Percentiles rank a stretch among this genome's conserved stretches.
phyloP scores from a whole-genome alignment of 169 alveolate species.

The Plasmodium vivax region DNA sequence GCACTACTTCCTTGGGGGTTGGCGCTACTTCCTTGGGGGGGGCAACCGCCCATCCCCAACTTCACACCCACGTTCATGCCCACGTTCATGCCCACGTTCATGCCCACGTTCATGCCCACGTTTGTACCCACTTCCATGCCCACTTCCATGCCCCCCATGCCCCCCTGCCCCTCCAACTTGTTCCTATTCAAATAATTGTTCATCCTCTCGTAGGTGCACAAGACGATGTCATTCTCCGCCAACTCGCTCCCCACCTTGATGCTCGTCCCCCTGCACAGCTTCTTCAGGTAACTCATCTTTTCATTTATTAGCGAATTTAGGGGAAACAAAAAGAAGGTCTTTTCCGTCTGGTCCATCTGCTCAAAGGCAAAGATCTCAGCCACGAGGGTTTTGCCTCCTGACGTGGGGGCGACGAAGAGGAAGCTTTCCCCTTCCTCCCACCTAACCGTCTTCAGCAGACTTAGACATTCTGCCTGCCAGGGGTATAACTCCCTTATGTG shows the following conservation, averaged over 20 bases:
- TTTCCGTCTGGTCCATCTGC: conserved; percentile 12
- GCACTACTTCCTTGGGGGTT: neutral
- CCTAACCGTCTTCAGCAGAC: conserved; percentile 5
- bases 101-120: no score
- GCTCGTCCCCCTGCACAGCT: conserved; percentile 40
- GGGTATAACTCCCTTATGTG: conserved; percentile 30
- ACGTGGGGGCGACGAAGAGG: conserved; percentile 58
- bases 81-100: neutral
- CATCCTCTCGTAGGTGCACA: conserved; percentile 63
- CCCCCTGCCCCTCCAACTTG: neutral
- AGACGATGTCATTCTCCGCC: conserved; percentile 7
- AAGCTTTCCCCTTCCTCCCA: conserved; percentile 62
- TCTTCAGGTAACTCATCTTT: conserved; percentile 31
- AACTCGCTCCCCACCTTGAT: conserved; percentile 28
- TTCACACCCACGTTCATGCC: neutral
- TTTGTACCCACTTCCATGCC: no score
- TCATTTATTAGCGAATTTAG: conserved; percentile 68
- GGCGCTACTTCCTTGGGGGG: no score
- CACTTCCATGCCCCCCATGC: no score
- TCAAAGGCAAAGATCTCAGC: conserved; percentile 61
- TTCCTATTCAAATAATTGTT: conserved; percentile 42
- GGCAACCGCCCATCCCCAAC: neutral
- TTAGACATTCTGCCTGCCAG: conserved; percentile 70
- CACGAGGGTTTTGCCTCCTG: conserved; percentile 67
- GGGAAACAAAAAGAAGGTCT: conserved; percentile 41